These are phyloP conservation scores for Colletotrichum theobromicola DNA, from an alignment of 2,329 filamentous ascomycete genomes.

Conservation along the genomic window DNA sequence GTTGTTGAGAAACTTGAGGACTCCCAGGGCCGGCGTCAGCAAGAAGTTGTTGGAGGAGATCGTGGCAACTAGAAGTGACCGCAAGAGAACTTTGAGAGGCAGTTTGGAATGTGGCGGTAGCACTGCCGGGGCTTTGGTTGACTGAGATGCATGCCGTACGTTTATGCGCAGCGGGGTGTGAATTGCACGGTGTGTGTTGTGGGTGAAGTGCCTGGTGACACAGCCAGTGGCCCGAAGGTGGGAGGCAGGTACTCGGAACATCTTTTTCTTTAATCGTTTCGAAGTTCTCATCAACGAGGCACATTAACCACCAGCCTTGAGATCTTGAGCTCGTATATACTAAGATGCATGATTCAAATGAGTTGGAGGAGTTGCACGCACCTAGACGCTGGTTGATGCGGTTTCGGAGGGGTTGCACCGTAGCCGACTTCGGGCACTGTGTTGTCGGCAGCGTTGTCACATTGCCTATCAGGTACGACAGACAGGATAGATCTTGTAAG, in stretches of 20 bases:
- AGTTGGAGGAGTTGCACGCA: neutral
- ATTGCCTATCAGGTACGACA: neutral
- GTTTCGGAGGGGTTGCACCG: neutral
- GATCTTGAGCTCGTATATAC: neutral
- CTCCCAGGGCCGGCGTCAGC: neutral
- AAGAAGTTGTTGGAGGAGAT: neutral
- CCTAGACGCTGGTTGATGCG: neutral
- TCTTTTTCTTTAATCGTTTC: neutral
- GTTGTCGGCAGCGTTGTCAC: neutral
- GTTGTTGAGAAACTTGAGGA: neutral
- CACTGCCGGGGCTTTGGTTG: neutral
- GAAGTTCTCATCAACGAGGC: neutral
- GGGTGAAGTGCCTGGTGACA: neutral
- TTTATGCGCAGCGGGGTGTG: neutral
- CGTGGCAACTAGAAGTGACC: neutral
- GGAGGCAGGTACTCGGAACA: neutral
- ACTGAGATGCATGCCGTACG: neutral
- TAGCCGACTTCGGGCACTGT: constrained; percentile 1
- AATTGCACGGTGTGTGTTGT: neutral
- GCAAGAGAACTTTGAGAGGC: neutral
- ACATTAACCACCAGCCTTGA: neutral
- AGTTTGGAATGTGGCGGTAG: neutral
- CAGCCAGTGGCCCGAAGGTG: neutral
- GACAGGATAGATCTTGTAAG: neutral
- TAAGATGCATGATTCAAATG: neutral